Conservation (phyloP, 441 rosid genomes). For the Isatis lusitanica region DNA sequence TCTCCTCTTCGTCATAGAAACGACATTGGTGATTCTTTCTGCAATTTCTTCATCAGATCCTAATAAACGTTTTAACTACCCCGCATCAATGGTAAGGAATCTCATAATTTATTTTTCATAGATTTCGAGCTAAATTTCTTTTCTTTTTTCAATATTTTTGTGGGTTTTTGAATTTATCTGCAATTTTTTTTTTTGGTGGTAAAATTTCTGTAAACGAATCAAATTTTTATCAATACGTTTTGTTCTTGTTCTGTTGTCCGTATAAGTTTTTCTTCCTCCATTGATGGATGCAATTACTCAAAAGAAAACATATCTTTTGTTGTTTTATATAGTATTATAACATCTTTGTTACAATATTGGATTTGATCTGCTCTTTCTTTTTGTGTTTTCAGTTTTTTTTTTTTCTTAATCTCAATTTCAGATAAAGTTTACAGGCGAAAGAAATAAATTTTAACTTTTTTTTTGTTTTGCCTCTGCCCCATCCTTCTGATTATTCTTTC, state of each 20-base stretch:
- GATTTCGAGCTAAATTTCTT: background rate
- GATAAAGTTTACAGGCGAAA: background rate
- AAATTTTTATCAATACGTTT: background rate
- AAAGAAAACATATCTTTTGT: background rate
- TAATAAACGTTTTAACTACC: constrained; percentile 8
- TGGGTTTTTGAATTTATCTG: constrained; percentile 26
- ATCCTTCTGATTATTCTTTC: constrained; percentile 5
- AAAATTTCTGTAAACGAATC: constrained; percentile 4
- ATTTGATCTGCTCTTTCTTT: constrained; percentile 7
- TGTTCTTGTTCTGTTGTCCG: background rate
- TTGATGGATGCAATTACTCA: constrained; percentile 2
- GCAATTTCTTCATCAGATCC: constrained; percentile 29
- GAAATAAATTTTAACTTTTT: background rate
- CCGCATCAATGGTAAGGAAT: constrained; percentile 48
- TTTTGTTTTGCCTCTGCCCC: background rate
- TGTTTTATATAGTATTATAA: background rate
- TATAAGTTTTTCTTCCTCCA: constrained; percentile 4
- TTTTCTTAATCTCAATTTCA: background rate
- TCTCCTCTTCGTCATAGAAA: constrained; percentile 15
- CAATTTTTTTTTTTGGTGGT: constrained; percentile 34
- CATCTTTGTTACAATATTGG: background rate
- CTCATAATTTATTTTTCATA: background rate
- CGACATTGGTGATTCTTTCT: constrained; percentile 36
- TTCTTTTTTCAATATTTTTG: constrained; percentile 9
- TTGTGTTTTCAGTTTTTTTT: background rate